Evolutionary conservation across 2,329 filamentous ascomycete species (phyloP), one percentile per base, ranked within the genome.

Genomic region (Colletotrichum tamarilloi): DNA sequence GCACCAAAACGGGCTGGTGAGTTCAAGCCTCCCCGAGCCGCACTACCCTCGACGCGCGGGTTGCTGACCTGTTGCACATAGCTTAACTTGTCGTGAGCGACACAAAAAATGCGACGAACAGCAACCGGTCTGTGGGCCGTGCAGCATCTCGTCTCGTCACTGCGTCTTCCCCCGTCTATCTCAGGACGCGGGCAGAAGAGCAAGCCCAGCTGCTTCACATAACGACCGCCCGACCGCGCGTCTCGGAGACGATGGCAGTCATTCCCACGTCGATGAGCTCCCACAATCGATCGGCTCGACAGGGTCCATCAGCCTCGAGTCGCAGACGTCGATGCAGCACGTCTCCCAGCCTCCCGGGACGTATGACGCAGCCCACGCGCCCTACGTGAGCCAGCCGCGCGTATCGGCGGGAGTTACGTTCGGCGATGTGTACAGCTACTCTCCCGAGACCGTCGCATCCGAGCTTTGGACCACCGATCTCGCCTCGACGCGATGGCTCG

Each of bases 91-190:
- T 76, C 83, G 85, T 62, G 81, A 81, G 71, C 80, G 86, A 68
- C 84, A 87, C 73, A 85, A 87, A 77, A 88, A 88, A 79, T 88
- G 86, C 76, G 86, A 87, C 74, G 86, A 88, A 78, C 79, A 79
- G 46, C 84, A 75, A 52, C 76, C 77, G 2, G 63, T 77, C 22
- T 79, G 77, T 60, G 76, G 77, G 16, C 76, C 77, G 19, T 79
- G 77, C 67, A 74, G 66, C 32, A 72, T 77, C 30, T 76, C 77
- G 38, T 74, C 66, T 38, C 77, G 78, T 32, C 57, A 72, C 12
- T 79, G 78, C 55, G 73, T 77, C 49, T 79, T 75, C 38, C 75
- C 73, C 7, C 62, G 55, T 24, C 46, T 32, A 14, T 57, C 56
- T 32, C 42, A 52, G 5, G 66, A 57, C 56, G 68, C 24, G 11